A percentile compares a stretch with the other conserved stretches of the same genome.
Conservation (phyloP, 2,329 filamentous ascomycete species). For the Talaromyces sp. region DNA sequence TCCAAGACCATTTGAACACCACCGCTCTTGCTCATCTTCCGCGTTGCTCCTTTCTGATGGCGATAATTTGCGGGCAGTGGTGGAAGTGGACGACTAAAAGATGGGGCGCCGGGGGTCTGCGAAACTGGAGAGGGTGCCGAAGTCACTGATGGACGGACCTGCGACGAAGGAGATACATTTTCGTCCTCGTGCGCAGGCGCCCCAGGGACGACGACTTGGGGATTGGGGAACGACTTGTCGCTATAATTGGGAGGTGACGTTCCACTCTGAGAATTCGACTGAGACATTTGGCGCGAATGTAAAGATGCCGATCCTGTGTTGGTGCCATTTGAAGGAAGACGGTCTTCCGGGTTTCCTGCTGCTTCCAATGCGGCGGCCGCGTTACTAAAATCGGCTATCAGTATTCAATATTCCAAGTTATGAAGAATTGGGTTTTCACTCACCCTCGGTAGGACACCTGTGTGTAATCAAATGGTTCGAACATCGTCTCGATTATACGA, state of each 20-base stretch:
- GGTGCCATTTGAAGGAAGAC: conserved; percentile 20
- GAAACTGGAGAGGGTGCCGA: conserved; percentile 19
- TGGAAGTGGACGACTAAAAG: conserved; percentile 34
- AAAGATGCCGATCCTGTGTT: conserved; percentile 12
- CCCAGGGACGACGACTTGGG: not conserved
- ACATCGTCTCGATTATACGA: conserved; percentile 87
- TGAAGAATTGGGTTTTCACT: not conserved
- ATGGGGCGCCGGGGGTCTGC: conserved; percentile 21
- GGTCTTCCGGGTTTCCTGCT: conserved; percentile 34
- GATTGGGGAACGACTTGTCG: conserved; percentile 20
- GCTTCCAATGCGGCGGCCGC: conserved; percentile 37
- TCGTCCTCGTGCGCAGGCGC: conserved; percentile 14
- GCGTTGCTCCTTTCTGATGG: conserved; percentile 52
- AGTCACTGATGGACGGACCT: conserved; percentile 13
- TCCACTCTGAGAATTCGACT: conserved; percentile 25
- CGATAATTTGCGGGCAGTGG: conserved; percentile 37
- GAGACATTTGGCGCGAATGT: conserved; percentile 32
- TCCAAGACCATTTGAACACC: conserved; percentile 89
- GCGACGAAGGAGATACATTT: conserved; percentile 16
- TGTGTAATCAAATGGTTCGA: conserved; percentile 94
- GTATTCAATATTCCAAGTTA: not conserved
- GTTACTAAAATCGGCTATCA: conserved; percentile 17
- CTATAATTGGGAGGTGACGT: conserved; percentile 23
- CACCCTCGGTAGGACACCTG: conserved; percentile 58
- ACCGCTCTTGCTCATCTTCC: conserved; percentile 70